Conservation (phyloP, 345 rosid genomes). For the Mangifera indica region DNA sequence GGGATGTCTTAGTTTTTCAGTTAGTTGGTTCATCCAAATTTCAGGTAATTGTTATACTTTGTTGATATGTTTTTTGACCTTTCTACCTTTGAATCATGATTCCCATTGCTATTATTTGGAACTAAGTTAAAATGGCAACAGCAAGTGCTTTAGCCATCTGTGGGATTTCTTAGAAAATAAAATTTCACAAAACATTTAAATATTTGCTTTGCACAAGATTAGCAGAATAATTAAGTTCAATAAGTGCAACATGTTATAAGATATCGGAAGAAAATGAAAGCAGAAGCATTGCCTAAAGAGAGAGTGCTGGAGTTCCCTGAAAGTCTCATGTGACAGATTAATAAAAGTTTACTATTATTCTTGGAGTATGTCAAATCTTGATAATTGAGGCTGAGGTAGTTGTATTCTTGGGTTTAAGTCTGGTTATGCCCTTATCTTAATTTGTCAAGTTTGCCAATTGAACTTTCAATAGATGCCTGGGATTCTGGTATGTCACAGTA, state of each 20-base stretch:
- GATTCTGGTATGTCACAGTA: not conserved
- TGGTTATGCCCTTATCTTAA: no score
- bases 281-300: not conserved
- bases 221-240: not conserved
- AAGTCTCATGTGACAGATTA: no score
- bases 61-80: not conserved
- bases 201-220: not conserved
- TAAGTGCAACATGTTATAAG: not conserved
- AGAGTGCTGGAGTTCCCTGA: no score
- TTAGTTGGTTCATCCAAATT: conserved; percentile 44
- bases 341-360: no score
- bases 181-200: not conserved
- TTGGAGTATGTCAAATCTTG: no score
- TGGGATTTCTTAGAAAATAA: not conserved
- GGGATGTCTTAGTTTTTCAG: conserved; percentile 67
- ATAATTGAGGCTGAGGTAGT: no score
- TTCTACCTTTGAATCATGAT: not conserved
- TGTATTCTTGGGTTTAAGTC: no score
- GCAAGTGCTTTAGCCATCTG: not conserved
- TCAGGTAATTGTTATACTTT: conserved; percentile 38
- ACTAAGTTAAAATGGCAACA: not conserved
- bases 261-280: not conserved
- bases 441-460: no score
- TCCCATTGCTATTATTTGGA: not conserved
- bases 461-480: not conserved